Base-by-base conservation (phyloP, 495 filamentous ascomycete species). In the Pyrenopolyporus hunteri region DNA sequence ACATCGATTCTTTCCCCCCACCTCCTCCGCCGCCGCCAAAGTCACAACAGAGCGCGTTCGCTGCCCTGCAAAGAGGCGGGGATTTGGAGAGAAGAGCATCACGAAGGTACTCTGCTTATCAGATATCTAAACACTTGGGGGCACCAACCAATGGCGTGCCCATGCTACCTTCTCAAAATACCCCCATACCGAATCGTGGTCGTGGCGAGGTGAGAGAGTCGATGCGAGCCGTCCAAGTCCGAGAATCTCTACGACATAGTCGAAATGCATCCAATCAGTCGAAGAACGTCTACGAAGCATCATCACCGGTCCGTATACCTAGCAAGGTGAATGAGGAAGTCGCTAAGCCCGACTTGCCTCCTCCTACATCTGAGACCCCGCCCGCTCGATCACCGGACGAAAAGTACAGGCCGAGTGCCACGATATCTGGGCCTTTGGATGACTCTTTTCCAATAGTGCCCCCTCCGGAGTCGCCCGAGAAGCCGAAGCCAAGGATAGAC, bases 31-130 rank as follows among this genome's bases (percentile, higher is more conserved):
- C 89, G 8, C 88, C 89, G 7, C 87, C 90, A 39, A 87, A 88
- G 17, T 89, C 90, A 63, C 86, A 93, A 63, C 89, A 95, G 68
- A 93, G 96, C 78, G 94, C 94, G 6, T 79, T 98, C 44, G 91
- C 90, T 32, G 92, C 92, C 36, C 73, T 98, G 58, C 95, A 98
- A 71, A 81, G 90, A 70, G 92, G 92, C 48, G 91, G 92, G 4
- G 91, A 96, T 54, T 77, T 98, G n/a, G 93, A 98, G 68, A 83
- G 94, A 63, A 84, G 94, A 64, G 95, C 94, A 7, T 98, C 95
- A 2, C 82, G 93, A 65, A 79, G 94, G 64, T 98, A 97, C 69
- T 97, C 93, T 25, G 87, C 89, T 33, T 98, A 98, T 74, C 95
- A 98, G 65, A 93, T 98, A 40, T 90, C 90, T 17, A 97, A 96